Base-by-base conservation (phyloP, 2,329 filamentous ascomycete genomes). In the Penicillium thymicola region DNA sequence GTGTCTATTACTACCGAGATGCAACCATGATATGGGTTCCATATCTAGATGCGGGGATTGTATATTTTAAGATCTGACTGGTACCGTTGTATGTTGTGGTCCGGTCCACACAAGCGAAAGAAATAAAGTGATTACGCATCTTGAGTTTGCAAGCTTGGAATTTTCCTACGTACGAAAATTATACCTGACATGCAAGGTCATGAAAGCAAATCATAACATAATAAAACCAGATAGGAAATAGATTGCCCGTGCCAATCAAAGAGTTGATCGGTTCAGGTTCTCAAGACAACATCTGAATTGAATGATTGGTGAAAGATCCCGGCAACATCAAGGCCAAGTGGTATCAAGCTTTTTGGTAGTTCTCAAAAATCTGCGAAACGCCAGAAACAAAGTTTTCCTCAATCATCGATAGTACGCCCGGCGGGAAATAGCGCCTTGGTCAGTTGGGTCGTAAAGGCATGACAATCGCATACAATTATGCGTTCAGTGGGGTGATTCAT, bases 401-500 rank as follows among this genome's bases (percentile, higher is more conserved):
- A 38, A 25, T 27, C 36, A 56, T 50, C 34, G 48, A 32, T 49
- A 42, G 44, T 53, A 59, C 57, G 54, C 59, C 58, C 18, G 51
- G 37, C 30, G 45, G 47, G 21, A 44, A 36, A 27, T 36, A 51
- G 51, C 48, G 50, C 54, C 50, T 36, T 28, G 40, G 40, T 42
- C 10, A 25, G 13, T 40, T 34, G 52, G 36, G 38, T 59, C 50
- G 41, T 58, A 56, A 54, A 54, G 46, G 30, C 54, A 53, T 58
- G 36, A 43, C 13, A 55, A 58, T 55, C 54, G 40, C 51, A 40
- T 54, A 52, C 23, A 48, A 25, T 34, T 36, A 48, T 28, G 16
- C 28, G 23, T 42, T 47, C 7, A 18, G 28, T 23, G 32, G n/a
- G 8, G n/a, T 57, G 16, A 14, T 55, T 59, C 42, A 27, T 62